Percentiles rank a stretch among this genome's conserved stretches.
Conservation (phyloP, 768 basidiomycete species). For the Roridomyces roridus region DNA sequence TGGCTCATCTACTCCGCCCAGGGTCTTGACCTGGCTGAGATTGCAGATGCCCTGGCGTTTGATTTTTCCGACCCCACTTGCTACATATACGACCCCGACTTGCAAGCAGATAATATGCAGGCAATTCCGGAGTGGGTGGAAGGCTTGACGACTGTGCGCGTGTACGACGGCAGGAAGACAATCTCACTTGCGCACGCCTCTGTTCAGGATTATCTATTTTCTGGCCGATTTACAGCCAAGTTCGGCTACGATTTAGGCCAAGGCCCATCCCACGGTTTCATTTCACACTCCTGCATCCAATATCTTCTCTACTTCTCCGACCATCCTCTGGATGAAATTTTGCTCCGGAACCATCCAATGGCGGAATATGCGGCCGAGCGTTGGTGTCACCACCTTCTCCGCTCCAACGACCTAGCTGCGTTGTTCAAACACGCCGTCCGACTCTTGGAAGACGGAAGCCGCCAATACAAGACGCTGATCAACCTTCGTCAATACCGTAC, state of each 20-base stretch:
- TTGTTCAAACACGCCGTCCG: neutral
- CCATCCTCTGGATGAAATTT: neutral
- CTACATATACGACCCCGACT: neutral
- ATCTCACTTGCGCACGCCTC: neutral
- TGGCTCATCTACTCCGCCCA: neutral
- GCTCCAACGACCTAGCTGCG: neutral
- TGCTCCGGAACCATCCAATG: neutral
- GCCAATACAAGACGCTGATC: too few species aligned
- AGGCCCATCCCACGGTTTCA: neutral
- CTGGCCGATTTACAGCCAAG: neutral
- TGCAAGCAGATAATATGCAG: neutral
- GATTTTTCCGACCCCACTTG: neutral
- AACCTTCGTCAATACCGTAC: too few species aligned
- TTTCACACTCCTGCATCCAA: neutral
- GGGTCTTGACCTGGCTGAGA: neutral
- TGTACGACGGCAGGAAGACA: neutral
- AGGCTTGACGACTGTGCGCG: neutral
- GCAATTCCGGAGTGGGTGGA: constrained; percentile 4
- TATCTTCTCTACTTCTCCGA: constrained; percentile 4
- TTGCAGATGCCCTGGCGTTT: constrained; percentile 8
- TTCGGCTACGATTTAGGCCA: neutral
- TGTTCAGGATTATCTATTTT: constrained; percentile 5
- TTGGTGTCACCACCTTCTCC: constrained; percentile 6
- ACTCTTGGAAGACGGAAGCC: neutral
- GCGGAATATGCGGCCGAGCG: neutral